Evolutionary conservation across 179 eudicot species (phyloP), one percentile per base, ranked within the genome.

Genomic region (Drosera spatulata): DNA sequence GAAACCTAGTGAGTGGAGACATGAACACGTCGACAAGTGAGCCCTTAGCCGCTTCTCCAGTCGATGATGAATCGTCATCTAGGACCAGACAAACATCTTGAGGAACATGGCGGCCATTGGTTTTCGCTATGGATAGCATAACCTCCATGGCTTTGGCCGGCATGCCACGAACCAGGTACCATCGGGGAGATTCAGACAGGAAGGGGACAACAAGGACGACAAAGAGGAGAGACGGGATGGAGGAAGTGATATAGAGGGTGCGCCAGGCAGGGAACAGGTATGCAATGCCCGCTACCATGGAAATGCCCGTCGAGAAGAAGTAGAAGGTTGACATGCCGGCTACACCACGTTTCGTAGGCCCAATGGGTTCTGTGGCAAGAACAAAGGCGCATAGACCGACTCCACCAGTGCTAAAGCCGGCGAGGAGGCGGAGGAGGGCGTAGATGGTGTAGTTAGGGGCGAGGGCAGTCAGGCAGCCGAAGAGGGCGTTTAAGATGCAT

Each of bases 251-350:
- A 57, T 90, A 90, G 52, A 90, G 86, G 38, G 75, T 49, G 10
- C 95, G 67, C 97, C 97, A 90, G 2, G 88, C 63, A 7, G 50
- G 79, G 64, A 85, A 90, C 9, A 72, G 9, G 65, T 77, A 87
- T 39, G 97, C 97, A 8, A 87, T 66, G 41, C 88, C 86, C 0
- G 90, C 68, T 6, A 90, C 81, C 9, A 81, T 47, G 53, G 90
- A 83, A 5, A 85, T 90, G 11, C 97, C 97, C 14, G 71, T 43
- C 0, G 95, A 81, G 84, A 90, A 90, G 75, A 90, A 90, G 76
- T 90, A 90, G 75, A 90, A 90, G 42, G 97, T 85, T 38, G 95
- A 90, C 97, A 90, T 90, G 43, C 95, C 97, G 0, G 90, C 94
- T 0, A 74, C 56, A 12, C 97, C 97, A 4, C 97, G 90, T 58